Evolutionary conservation across 306 rosid genomes (phyloP).

Genomic region (Heteromeles arbutifolia): DNA sequence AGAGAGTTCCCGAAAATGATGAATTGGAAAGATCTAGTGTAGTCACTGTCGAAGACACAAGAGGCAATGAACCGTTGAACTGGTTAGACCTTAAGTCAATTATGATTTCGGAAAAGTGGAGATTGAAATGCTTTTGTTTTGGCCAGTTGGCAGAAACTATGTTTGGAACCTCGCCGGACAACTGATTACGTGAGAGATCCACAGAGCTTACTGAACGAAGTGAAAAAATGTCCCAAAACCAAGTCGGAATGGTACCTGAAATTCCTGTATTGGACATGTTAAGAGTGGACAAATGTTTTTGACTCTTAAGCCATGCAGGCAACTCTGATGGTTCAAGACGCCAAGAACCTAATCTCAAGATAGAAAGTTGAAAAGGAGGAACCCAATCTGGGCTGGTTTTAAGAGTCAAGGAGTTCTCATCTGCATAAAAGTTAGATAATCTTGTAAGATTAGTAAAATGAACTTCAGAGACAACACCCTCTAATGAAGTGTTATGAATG

Average conservation of each 20-base stretch:
- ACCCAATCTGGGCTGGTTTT: no score
- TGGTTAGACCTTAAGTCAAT: not conserved
- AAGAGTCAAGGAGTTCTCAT: not conserved
- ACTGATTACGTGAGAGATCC: not conserved
- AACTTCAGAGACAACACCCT: not conserved
- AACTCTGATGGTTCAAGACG: conserved; percentile 23
- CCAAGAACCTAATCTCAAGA: conserved; percentile 8
- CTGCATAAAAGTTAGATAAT: not conserved
- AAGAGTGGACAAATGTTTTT: not conserved
- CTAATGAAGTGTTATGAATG: not conserved
- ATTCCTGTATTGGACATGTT: conserved; percentile 4
- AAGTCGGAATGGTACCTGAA: not conserved
- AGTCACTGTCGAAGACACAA: not conserved
- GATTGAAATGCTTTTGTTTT: no score
- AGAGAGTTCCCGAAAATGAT: not conserved
- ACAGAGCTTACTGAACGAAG: no score
- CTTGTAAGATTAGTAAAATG: conserved; percentile 9
- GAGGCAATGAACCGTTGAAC: not conserved
- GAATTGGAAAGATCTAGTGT: not conserved
- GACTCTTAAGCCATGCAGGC: conserved; percentile 30
- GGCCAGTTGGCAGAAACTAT: not conserved
- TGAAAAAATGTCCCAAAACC: conserved; percentile 5
- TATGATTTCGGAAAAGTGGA: no score
- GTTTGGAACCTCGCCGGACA: conserved; percentile 19
- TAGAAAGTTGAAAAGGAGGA: conserved; percentile 17